Base-by-base conservation (phyloP, 257 asterid species). In the Ilex aquifolium region DNA sequence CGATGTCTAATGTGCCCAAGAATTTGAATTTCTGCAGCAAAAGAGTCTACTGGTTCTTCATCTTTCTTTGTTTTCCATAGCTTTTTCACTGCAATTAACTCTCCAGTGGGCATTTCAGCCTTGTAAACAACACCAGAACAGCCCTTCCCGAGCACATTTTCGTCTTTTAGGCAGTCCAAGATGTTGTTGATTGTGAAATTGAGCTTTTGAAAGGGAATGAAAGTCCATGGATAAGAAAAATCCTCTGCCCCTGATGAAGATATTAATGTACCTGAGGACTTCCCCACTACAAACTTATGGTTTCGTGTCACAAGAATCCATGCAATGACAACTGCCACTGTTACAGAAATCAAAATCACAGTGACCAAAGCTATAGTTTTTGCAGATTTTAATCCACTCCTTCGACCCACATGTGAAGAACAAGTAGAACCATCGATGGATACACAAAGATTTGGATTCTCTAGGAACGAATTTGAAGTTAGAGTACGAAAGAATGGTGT, bases 1-100 rank as follows among this genome's bases (percentile, higher is more conserved):
- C 97, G 77, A 64, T 92, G 98, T 85, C 95, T 82, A 61, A 92
- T 92, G 70, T 88, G 97, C 49, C 98, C 98, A 4, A 92, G 95
- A 17, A 82, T 92, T 69, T 92, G 97, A 70, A 92, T 87, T 61
- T 92, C 98, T 46, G 95, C 97, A 2, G 95, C 95, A 59, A 92
- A 92, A 1, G 91, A 88, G 71, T 86, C 98, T 0, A 88, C 57
- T 0, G 72, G 74, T 27, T 88, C 90, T 55, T 88, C 93, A 1
- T 80, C 93, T 56, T 82, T 88, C 77, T 76, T 86, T 1, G 93
- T 83, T 72, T 85, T 88, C 97, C 97, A 88, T 3, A 89, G 95
- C 82, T 92, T 92, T 73, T 88, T 92, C 39, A 92, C 95, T 0
- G 98, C 98, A 10, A 92, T 80, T 63, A 80, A 32, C 44, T 88